phyloP scores from a whole-genome alignment of 495 filamentous ascomycete genomes.

The Penicillium soppii region DNA sequence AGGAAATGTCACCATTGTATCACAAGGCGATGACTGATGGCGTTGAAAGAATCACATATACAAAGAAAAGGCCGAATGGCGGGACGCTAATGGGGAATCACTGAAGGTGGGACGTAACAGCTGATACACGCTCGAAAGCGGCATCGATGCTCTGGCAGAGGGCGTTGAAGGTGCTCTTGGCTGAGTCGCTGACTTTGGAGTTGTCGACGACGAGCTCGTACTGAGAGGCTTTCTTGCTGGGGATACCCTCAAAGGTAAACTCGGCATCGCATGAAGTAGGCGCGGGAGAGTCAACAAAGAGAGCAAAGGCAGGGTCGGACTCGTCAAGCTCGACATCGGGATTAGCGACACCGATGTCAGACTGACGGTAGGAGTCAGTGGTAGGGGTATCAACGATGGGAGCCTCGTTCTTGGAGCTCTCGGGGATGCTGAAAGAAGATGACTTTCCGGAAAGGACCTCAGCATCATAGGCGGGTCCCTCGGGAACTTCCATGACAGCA shows the following conservation, averaged over 20 bases:
- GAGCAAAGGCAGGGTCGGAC: slow-evolving; percentile 58
- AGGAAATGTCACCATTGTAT: slow-evolving; percentile 19
- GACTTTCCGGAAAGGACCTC: slow-evolving; percentile 67
- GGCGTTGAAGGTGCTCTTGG: slow-evolving; percentile 39
- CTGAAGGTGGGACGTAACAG: slow-evolving; percentile 46
- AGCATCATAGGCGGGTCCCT: slow-evolving; percentile 63
- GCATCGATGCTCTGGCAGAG: slow-evolving; percentile 52
- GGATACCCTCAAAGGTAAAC: slow-evolving; percentile 53
- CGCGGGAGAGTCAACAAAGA: slow-evolving; percentile 52
- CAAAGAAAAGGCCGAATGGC: slow-evolving; percentile 22
- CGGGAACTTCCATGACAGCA: slow-evolving; percentile 72
- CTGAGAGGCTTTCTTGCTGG: slow-evolving; percentile 56
- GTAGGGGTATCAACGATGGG: slow-evolving; percentile 47
- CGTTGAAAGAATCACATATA: slow-evolving; percentile 25
- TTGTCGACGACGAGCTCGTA: slow-evolving; percentile 63
- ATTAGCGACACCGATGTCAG: slow-evolving; percentile 32
- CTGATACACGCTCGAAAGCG: slow-evolving; percentile 47
- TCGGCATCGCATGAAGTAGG: slow-evolving; percentile 19
- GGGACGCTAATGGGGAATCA: slow-evolving; percentile 39
- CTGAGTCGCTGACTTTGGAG: slow-evolving; percentile 22
- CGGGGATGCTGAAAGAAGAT: slow-evolving; percentile 39
- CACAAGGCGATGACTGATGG: slow-evolving; percentile 27
- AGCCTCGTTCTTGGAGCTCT: slow-evolving; percentile 51
- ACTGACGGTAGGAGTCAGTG: slow-evolving; percentile 27
- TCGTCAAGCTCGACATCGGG: slow-evolving; percentile 57